Evolutionary conservation across 2,329 filamentous ascomycete species (phyloP).

Genomic region (Helminthosporium solani): DNA sequence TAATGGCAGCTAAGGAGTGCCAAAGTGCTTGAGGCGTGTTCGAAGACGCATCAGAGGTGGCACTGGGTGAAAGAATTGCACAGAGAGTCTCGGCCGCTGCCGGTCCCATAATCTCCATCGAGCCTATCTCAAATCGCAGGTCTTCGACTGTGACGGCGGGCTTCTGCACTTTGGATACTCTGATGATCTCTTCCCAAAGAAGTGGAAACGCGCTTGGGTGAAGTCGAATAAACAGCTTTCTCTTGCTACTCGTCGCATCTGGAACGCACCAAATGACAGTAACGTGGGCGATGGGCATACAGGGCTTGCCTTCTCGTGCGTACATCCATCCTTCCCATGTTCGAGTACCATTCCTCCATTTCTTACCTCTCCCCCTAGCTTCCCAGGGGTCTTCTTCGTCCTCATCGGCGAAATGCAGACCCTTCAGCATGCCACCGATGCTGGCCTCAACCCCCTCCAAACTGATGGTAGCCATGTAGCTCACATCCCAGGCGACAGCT

Average conservation of each 20-base stretch:
- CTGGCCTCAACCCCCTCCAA: constrained; percentile 67
- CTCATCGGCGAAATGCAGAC: constrained; percentile 58
- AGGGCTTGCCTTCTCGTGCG: constrained; percentile 54
- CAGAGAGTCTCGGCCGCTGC: constrained; percentile 77
- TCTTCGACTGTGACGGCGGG: constrained; percentile 67
- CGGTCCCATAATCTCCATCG: constrained; percentile 69
- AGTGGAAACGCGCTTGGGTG: constrained; percentile 80
- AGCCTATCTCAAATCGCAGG: constrained; percentile 70
- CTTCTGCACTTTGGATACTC: constrained; percentile 59
- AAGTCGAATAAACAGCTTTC: constrained; percentile 67
- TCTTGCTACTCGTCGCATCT: constrained; percentile 37
- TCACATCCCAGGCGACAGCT: constrained; percentile 87
- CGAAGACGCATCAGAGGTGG: constrained; percentile 13
- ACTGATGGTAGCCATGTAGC: constrained; percentile 85
- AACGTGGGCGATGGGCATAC: constrained; percentile 66
- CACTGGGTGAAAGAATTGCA: constrained; percentile 60
- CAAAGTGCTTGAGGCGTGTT: constrained; percentile 40
- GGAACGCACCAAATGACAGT: constrained; percentile 70
- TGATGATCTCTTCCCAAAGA: constrained; percentile 64
- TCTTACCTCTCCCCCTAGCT: constrained; percentile 55
- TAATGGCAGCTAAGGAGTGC: constrained; percentile 30
- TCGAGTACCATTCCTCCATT: constrained; percentile 68
- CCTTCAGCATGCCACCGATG: constrained; percentile 65
- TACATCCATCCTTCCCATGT: constrained; percentile 59
- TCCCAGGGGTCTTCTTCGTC: constrained; percentile 57